These are phyloP conservation scores for Ceratobasidium theobromae DNA, from an alignment of 1,284 basidiomycete genomes.

Conservation along the genomic window DNA sequence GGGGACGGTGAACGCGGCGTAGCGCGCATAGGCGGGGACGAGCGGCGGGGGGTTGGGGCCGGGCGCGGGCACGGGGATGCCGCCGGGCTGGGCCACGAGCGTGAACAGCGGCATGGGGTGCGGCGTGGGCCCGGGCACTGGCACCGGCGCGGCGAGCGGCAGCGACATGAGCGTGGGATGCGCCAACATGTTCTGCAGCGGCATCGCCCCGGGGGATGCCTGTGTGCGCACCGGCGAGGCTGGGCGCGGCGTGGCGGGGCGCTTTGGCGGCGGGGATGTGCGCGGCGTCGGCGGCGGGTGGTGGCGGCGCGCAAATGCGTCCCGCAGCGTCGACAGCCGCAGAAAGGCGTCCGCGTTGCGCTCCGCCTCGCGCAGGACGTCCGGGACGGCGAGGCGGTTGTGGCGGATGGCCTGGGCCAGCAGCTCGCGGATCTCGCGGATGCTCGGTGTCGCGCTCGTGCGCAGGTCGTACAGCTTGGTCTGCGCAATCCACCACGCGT, in stretches of 20 bases:
- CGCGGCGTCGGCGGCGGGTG: conserved; percentile 7
- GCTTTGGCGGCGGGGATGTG: conserved; percentile 1
- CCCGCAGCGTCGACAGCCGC: conserved; percentile 1
- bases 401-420: conserved; percentile 21
- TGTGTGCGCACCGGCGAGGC: conserved; percentile 7
- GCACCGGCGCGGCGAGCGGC: conserved; percentile 12
- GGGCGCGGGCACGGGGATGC: conserved; percentile 23
- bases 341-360: conserved; percentile 22
- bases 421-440: conserved; percentile 25
- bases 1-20: conserved; percentile 8
- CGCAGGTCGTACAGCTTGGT: conserved; percentile 19
- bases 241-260: not conserved
- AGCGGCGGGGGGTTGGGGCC: conserved; percentile 26
- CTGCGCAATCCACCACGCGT: conserved; percentile 29
- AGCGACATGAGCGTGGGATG: conserved; percentile 26
- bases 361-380: conserved; percentile 13
- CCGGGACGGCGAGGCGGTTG: conserved; percentile 8
- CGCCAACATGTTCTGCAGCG: conserved; percentile 24
- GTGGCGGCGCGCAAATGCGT: conserved; percentile 12
- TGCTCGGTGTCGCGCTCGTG: conserved; percentile 3
- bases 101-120: conserved; percentile 23
- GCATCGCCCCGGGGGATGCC: conserved; percentile 14
- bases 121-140: conserved; percentile 20
- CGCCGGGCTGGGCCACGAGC: conserved; percentile 25
- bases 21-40: conserved; percentile 20